Base-by-base conservation (phyloP, 2,329 filamentous ascomycete species). In the Monilinia polystroma region DNA sequence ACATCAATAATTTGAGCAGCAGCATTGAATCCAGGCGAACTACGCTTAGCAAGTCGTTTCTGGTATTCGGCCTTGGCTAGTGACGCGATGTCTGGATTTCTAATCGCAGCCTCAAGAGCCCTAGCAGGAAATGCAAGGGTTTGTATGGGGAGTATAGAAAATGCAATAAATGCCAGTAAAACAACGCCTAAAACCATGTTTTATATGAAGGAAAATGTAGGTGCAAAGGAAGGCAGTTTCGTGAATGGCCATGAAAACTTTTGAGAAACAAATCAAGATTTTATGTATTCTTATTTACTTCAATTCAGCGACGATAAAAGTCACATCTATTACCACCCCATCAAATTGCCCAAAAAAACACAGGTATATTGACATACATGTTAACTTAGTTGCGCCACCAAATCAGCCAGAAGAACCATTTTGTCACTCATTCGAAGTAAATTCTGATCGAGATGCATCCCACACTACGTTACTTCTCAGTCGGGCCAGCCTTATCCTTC, bases 1-100 rank as follows among this genome's bases (percentile, higher is more conserved):
- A 67, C 60, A 4, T 64, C 54, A 23, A 68, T 62, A 23, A 60
- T 63, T 57, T 68, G 68, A 58, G 60, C 63, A 43, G 68, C 62
- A 52, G 66, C 62, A 49, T 68, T 67, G 43, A 68, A 68, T 12
- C 55, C 59, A 56, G 65, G 60, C 0, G 64, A 45, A n/a, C 64
- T 63, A 4, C 67, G 65, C 18, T 57, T 67, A 26, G 64, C 35
- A 59, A 18, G 43, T 55, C 65, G 38, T 49, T 57, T 60, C n/a
- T 56, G 52, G 32, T 64, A 38, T 20, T 52, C 65, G 23, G 60
- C 65, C 35, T 66, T 66, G 49, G 59, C 59, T 45, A 29, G 20
- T 10, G 56, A 38, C 35, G 65, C 52, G 23, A 65, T 26, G 3
- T 64, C 43, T 47, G 60, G 51, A 54, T 65, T 41, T 43, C 52